These are phyloP conservation scores for Claviceps humidiphila DNA, from an alignment of 2,329 filamentous ascomycete genomes.

Conservation along the genomic window DNA sequence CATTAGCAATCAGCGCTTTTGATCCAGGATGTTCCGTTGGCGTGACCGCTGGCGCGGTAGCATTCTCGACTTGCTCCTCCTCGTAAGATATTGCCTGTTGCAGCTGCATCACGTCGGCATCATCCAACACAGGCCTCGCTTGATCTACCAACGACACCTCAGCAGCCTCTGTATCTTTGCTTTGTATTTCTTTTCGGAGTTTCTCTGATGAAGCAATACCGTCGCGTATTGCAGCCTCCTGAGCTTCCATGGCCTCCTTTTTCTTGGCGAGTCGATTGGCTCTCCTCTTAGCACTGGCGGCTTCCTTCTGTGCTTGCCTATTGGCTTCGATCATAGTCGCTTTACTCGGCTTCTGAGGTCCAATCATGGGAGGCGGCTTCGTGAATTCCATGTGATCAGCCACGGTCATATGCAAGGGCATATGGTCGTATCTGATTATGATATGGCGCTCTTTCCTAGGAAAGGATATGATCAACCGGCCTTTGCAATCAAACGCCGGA, in stretches of 20 bases:
- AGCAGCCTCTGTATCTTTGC: conserved; percentile 8
- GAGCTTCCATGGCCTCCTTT: conserved; percentile 17
- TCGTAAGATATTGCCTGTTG: background rate
- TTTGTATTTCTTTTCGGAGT: conserved; percentile 15
- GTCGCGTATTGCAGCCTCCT: background rate
- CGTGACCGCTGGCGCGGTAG: no score
- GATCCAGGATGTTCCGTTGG: no score
- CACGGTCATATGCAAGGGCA: conserved; percentile 42
- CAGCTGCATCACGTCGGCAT: conserved; percentile 3
- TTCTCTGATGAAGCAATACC: conserved; percentile 8
- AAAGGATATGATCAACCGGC: conserved; percentile 36
- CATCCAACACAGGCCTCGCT: conserved; percentile 2
- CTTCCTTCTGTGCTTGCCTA: conserved; percentile 15
- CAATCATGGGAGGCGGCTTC: conserved; percentile 27
- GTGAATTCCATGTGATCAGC: conserved; percentile 33
- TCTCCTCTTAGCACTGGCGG: conserved; percentile 11
- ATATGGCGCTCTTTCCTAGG: conserved; percentile 32
- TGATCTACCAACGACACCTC: conserved; percentile 5
- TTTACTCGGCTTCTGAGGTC: conserved; percentile 12
- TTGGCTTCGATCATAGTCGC: background rate
- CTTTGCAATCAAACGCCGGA: conserved; percentile 47
- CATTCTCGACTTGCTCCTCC: background rate
- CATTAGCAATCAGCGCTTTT: no score
- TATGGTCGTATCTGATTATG: conserved; percentile 42
- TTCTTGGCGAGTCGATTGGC: conserved; percentile 14